A percentile compares a stretch with the other conserved stretches of the same genome.
Conservation (phyloP, 345 rosid genomes). For the Linum trigynum region DNA sequence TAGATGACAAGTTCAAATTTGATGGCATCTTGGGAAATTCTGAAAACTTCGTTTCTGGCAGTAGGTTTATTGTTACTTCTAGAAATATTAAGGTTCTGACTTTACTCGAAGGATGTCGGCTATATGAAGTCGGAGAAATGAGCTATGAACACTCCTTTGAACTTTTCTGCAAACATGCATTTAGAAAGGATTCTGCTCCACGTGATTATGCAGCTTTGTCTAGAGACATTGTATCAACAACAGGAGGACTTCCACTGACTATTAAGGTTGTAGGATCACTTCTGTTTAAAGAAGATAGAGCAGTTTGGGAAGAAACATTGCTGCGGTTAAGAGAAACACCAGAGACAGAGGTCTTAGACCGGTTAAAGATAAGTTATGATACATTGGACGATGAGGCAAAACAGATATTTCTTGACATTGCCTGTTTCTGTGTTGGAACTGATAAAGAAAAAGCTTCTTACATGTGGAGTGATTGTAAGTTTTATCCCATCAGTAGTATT, state of each 20-base stretch:
- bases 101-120: neutral
- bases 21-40: neutral
- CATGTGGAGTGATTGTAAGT: neutral
- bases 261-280: conserved; percentile 11
- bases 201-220: neutral
- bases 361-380: conserved; percentile 13
- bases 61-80: neutral
- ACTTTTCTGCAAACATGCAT: conserved; percentile 17
- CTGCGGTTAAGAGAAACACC: neutral
- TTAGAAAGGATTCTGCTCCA: neutral
- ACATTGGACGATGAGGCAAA: conserved; percentile 4
- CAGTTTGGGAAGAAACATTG: conserved; percentile 8
- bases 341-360: neutral
- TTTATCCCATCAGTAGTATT: neutral
- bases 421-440: conserved; percentile 12
- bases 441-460: neutral
- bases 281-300: neutral
- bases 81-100: neutral
- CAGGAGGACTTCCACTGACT: conserved; percentile 15
- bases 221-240: neutral
- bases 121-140: neutral
- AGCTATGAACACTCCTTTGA: neutral
- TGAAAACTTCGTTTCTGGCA: neutral
- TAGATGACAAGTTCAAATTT: neutral
- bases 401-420: conserved; percentile 21